Evolutionary conservation across 306 rosid genomes (phyloP).

Genomic region (Quercus wislizeni): DNA sequence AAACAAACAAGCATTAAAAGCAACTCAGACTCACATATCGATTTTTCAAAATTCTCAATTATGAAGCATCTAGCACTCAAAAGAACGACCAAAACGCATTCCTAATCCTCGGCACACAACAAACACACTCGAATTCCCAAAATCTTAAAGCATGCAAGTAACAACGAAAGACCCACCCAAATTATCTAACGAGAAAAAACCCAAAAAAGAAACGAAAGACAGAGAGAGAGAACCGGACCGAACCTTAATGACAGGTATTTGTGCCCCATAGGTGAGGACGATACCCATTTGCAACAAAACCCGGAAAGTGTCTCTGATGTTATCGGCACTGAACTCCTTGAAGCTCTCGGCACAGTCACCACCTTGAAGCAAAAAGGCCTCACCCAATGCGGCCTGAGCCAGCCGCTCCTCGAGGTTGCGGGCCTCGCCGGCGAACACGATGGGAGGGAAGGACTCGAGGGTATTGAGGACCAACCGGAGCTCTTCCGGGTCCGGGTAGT

Average conservation of each 20-base stretch:
- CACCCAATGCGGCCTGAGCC: constrained; percentile 40
- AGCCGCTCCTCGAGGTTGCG: constrained; percentile 35
- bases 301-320: constrained; percentile 36
- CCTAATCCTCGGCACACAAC: neutral
- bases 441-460: constrained; percentile 37
- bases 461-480: constrained; percentile 28
- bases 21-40: too few species aligned
- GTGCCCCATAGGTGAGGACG: constrained; percentile 35
- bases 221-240: neutral
- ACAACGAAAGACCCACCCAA: neutral
- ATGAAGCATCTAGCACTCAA: too few species aligned
- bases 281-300: constrained; percentile 42
- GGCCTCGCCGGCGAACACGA: constrained; percentile 46
- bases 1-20: too few species aligned
- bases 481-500: constrained; percentile 34
- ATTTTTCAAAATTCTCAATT: too few species aligned
- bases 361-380: constrained; percentile 44
- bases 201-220: neutral
- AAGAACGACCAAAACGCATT: too few species aligned
- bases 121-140: neutral
- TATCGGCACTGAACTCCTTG: constrained; percentile 66
- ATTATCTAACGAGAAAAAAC: neutral
- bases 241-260: constrained; percentile 40
- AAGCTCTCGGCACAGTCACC: constrained; percentile 79
- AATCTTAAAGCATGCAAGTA: neutral